Percentiles rank a stretch among this genome's conserved stretches.
These are phyloP conservation scores for Arthroderma sp. DNA, from an alignment of 2,329 filamentous ascomycete species.

Conservation along the genomic window DNA sequence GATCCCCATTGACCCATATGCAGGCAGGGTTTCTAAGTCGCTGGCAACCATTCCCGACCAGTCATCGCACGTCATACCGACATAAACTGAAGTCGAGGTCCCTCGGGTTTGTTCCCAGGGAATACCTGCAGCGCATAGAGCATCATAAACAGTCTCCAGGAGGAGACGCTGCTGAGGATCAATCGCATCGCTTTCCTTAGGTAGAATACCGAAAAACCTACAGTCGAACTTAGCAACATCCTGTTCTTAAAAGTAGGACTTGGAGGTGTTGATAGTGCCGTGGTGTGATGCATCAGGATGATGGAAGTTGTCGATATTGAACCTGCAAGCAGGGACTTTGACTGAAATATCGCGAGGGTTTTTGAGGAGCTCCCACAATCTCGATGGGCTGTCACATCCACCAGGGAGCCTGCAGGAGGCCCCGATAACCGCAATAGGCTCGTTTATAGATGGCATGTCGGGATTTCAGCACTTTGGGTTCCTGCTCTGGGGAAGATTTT, in stretches of 20 bases:
- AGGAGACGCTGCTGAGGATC: slow-evolving; percentile 22
- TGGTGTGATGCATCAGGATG: slow-evolving; percentile 8
- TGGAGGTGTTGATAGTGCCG: slow-evolving; percentile 9
- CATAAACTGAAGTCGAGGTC: slow-evolving; percentile 22
- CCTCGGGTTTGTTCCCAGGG: slow-evolving; percentile 18
- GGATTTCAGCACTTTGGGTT: no score
- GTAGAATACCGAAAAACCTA: slow-evolving; percentile 19
- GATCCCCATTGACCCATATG: slow-evolving; percentile 18
- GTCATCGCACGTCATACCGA: slow-evolving; percentile 20
- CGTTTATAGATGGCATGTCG: no score
- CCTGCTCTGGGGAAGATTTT: no score
- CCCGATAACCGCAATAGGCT: slow-evolving; percentile 18
- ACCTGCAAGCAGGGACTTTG: slow-evolving; percentile 11
- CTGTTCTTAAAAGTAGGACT: slow-evolving; percentile 12
- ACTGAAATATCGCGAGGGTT: slow-evolving; percentile 4
- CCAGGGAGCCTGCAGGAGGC: slow-evolving; percentile 26
- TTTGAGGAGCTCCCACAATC: slow-evolving; percentile 23
- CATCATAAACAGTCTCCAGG: slow-evolving; percentile 19
- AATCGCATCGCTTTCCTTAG: slow-evolving; percentile 17
- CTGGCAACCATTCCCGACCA: slow-evolving; percentile 15
- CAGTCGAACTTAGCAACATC: slow-evolving; percentile 20
- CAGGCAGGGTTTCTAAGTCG: slow-evolving; percentile 12
- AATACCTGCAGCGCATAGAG: slow-evolving; percentile 16
- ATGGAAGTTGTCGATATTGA: slow-evolving; percentile 11
- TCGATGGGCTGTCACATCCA: slow-evolving; percentile 16